These are phyloP conservation scores for Suillus fuscotomentosus DNA, from an alignment of 768 basidiomycete genomes.

Conservation along the genomic window DNA sequence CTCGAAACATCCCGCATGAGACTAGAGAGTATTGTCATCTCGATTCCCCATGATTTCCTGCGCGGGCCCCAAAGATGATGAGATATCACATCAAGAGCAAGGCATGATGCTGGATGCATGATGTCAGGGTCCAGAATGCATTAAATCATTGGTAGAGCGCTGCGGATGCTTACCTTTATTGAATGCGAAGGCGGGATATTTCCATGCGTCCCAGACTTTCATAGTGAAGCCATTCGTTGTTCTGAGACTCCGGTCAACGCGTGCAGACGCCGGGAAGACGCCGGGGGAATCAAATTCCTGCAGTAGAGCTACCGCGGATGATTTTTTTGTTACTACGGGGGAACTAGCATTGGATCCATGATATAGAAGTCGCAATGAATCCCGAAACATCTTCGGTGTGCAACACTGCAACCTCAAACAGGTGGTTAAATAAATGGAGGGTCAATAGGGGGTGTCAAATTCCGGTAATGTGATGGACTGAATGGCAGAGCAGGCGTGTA, in stretches of 20 bases:
- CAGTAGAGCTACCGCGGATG: slow-evolving; percentile 20
- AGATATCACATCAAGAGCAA: slow-evolving; percentile 67
- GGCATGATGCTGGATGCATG: slow-evolving; percentile 21
- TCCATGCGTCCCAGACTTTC: slow-evolving; percentile 70
- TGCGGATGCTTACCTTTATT: slow-evolving; percentile 52
- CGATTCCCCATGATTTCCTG: slow-evolving; percentile 89
- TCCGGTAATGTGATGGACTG: not conserved
- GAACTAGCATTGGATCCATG: slow-evolving; percentile 12
- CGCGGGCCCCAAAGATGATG: slow-evolving; percentile 88
- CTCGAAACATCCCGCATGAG: slow-evolving; percentile 82
- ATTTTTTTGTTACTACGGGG: slow-evolving; percentile 17
- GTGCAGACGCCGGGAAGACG: slow-evolving; percentile 68
- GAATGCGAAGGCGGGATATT: slow-evolving; percentile 62
- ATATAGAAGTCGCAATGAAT: slow-evolving; percentile 20
- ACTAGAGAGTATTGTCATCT: slow-evolving; percentile 87
- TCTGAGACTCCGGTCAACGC: slow-evolving; percentile 68
- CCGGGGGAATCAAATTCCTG: slow-evolving; percentile 66
- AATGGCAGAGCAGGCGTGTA: not conserved
- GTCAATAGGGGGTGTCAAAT: not conserved
- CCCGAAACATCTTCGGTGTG: slow-evolving; percentile 22
- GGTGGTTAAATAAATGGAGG: not conserved
- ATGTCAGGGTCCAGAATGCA: not conserved
- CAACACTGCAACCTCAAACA: not conserved
- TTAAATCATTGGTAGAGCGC: too few relatives aligned
- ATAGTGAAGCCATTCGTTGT: slow-evolving; percentile 53